Conservation (phyloP, 352 stramenopile genomes). For the Phytophthora hybrid region DNA sequence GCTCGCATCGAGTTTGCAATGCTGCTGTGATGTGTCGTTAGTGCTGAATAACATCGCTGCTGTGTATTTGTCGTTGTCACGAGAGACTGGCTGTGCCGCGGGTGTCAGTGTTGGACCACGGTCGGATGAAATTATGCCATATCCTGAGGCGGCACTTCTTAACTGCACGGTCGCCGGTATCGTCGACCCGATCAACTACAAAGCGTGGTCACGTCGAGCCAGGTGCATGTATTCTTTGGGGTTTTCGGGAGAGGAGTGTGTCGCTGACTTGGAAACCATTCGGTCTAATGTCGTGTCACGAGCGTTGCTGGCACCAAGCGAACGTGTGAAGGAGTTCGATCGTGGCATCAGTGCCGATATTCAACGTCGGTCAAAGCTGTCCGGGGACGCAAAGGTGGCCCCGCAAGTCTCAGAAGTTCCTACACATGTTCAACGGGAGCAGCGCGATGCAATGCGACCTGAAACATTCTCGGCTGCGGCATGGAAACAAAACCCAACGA, state of each 20-base stretch:
- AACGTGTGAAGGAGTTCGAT: constrained; percentile 24
- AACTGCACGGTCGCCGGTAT: constrained; percentile 42
- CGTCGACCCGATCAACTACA: constrained; percentile 39
- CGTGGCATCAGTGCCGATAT: constrained; percentile 5
- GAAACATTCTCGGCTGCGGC: neutral
- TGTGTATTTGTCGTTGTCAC: constrained; percentile 25
- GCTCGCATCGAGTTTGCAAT: constrained; percentile 1
- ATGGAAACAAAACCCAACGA: neutral
- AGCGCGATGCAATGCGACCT: neutral
- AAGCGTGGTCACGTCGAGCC: constrained; percentile 34
- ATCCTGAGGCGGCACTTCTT: constrained; percentile 26
- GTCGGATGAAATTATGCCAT: neutral
- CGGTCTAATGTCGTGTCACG: constrained; percentile 4
- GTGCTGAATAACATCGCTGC: constrained; percentile 41
- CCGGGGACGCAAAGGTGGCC: neutral
- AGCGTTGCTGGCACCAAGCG: neutral
- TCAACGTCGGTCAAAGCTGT: neutral
- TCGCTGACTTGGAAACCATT: constrained; percentile 21
- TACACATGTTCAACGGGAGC: neutral
- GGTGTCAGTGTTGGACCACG: neutral
- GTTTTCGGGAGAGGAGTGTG: constrained; percentile 12
- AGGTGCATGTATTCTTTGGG: constrained; percentile 24
- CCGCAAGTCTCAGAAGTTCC: neutral
- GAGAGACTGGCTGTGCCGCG: neutral
- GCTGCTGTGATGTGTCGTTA: constrained; percentile 18